Evolutionary conservation across 176 grass and related monocot genomes (phyloP).

Genomic region (Luzula sylvatica): DNA sequence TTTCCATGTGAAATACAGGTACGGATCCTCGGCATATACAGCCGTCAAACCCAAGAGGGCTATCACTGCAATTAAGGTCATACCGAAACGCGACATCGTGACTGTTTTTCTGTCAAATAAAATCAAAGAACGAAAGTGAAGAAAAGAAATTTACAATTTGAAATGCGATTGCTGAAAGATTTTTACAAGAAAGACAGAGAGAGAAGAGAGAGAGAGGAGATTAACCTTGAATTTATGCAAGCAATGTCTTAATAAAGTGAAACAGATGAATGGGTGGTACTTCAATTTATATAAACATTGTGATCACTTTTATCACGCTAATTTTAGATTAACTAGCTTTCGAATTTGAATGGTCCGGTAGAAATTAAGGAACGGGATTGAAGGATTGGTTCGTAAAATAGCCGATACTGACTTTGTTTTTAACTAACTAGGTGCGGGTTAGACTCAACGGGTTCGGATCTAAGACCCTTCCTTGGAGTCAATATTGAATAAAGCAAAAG

Average conservation of each 20-base stretch:
- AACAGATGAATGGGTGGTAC: background rate
- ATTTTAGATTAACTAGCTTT: background rate
- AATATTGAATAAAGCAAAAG: background rate
- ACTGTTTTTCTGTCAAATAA: background rate
- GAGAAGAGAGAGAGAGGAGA: background rate
- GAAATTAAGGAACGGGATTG: background rate
- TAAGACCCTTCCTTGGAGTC: background rate
- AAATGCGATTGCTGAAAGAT: background rate
- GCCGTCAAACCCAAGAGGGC: constrained; percentile 9
- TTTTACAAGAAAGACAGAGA: background rate
- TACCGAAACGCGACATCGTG: constrained; percentile 4
- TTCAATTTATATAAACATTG: background rate
- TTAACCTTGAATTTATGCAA: background rate
- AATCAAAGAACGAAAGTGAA: background rate
- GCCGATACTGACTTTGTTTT: background rate
- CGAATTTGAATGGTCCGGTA: constrained; percentile 1
- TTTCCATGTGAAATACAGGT: constrained; percentile 25
- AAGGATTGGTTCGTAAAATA: constrained; percentile 1
- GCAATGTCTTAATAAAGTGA: background rate
- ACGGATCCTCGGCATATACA: constrained; percentile 21
- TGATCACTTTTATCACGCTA: background rate
- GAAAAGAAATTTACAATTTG: constrained; percentile 8
- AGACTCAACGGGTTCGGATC: background rate
- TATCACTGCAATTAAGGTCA: constrained; percentile 7
- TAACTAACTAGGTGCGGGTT: background rate